phyloP scores from a whole-genome alignment of 2,329 filamentous ascomycete species.

The Periconia sp. region DNA sequence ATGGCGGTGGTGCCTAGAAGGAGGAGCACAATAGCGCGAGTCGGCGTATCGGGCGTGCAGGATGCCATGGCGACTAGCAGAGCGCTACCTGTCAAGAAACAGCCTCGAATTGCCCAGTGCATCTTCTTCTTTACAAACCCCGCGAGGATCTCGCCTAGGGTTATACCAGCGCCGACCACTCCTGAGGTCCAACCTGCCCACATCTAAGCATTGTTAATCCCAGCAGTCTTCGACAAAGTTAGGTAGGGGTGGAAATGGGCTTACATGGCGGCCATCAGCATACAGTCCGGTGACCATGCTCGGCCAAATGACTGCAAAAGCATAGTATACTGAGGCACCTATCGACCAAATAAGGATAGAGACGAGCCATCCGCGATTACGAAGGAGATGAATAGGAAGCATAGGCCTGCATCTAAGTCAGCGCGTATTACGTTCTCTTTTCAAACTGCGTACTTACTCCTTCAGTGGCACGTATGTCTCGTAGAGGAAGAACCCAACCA shows the following conservation, averaged over 20 bases:
- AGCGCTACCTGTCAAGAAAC: conserved; percentile 17
- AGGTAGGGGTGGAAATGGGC: too few species aligned
- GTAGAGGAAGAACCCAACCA: conserved; percentile 47
- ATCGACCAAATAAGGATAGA: conserved; percentile 20
- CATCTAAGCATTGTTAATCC: too few species aligned
- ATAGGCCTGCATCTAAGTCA: too few species aligned
- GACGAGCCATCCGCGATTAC: conserved; percentile 17
- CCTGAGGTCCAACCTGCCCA: conserved; percentile 20
- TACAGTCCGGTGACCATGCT: conserved; percentile 27
- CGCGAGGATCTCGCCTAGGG: conserved; percentile 19
- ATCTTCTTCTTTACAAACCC: conserved; percentile 16
- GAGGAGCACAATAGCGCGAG: conserved; percentile 19
- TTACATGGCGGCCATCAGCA: conserved; percentile 11
- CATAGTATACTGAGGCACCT: conserved; percentile 23
- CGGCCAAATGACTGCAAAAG: conserved; percentile 24
- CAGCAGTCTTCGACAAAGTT: too few species aligned
- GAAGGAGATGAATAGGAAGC: conserved; percentile 19
- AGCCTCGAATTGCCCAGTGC: conserved; percentile 15
- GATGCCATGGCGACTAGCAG: conserved; percentile 20
- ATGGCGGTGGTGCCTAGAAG: conserved; percentile 28
- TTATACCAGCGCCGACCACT: conserved; percentile 18
- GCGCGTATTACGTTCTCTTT: too few species aligned
- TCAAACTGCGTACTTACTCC: too few species aligned
- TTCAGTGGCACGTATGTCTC: conserved; percentile 23
- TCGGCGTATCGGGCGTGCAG: conserved; percentile 12